phyloP scores from a whole-genome alignment of 2,329 filamentous ascomycete species.

The Hypomyces rosellus region DNA sequence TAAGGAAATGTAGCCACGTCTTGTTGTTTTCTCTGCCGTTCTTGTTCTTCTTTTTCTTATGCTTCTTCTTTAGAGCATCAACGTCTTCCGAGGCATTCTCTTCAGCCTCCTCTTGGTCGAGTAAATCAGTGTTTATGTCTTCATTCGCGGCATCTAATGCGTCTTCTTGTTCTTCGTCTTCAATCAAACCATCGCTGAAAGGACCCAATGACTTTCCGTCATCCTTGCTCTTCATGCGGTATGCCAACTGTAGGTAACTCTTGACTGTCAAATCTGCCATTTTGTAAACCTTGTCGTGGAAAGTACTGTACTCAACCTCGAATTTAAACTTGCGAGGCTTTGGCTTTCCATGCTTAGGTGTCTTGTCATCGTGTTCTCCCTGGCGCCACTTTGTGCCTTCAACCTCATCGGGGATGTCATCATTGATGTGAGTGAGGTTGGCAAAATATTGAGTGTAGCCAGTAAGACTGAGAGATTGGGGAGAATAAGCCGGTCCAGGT shows the following conservation, averaged over 20 bases:
- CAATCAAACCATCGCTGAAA: slow-evolving; percentile 20
- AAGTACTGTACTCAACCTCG: slow-evolving; percentile 82
- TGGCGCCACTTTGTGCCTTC: slow-evolving; percentile 51
- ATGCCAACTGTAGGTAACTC: slow-evolving; percentile 73
- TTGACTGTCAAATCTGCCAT: slow-evolving; percentile 78
- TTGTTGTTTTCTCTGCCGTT: slow-evolving; percentile 54
- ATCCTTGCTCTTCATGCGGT: slow-evolving; percentile 49
- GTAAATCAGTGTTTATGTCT: slow-evolving; percentile 5
- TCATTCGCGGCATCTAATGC: slow-evolving; percentile 15
- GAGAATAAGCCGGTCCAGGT: slow-evolving; percentile 85
- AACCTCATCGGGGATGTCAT: slow-evolving; percentile 46
- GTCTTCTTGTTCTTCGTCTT: slow-evolving; percentile 24
- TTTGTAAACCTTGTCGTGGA: slow-evolving; percentile 66
- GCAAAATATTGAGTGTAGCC: slow-evolving; percentile 89
- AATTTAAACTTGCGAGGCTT: slow-evolving; percentile 62
- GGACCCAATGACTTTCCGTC: slow-evolving; percentile 9
- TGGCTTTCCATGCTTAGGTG: slow-evolving; percentile 43
- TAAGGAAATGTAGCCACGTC: slow-evolving; percentile 71
- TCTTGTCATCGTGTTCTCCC: slow-evolving; percentile 56
- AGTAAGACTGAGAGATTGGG: slow-evolving; percentile 71
- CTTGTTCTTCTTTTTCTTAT: slow-evolving; percentile 40
- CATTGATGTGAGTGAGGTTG: slow-evolving; percentile 87
- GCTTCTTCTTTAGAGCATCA: slow-evolving; percentile 38
- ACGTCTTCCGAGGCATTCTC: slow-evolving; percentile 22
- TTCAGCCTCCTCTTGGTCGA: slow-evolving; percentile 20